Evolutionary conservation across 495 filamentous ascomycete genomes (phyloP).

Genomic region (Annulohypoxylon stygium): DNA sequence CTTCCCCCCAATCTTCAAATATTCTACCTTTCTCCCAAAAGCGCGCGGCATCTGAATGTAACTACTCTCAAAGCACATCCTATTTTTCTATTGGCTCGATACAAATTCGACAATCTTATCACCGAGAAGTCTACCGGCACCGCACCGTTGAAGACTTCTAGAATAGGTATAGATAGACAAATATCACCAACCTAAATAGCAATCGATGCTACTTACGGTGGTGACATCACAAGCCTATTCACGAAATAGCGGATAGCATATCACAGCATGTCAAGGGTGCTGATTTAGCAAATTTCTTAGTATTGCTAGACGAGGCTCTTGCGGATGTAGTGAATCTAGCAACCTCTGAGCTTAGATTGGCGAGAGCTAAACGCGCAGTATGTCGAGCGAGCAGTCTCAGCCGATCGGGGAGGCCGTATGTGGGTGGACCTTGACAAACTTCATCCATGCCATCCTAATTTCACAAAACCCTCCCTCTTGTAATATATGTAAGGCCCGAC

Average conservation of each 20-base stretch:
- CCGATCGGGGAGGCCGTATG: conserved; percentile 13
- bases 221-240: not conserved
- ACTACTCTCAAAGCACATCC: conserved; percentile 12
- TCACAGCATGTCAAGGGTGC: not conserved
- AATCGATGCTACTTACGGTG: not conserved
- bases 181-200: conserved; percentile 3
- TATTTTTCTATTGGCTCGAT: conserved; percentile 25
- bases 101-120: conserved; percentile 2
- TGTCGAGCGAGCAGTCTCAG: conserved; percentile 15
- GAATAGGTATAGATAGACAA: conserved; percentile 19
- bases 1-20: conserved; percentile 4
- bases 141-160: conserved; percentile 15
- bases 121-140: not conserved
- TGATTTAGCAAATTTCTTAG: conserved; percentile 19
- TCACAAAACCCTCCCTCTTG: conserved; percentile 6
- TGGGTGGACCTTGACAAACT: conserved; percentile 8
- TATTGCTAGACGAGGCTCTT: conserved; percentile 14
- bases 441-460: not conserved
- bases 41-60: conserved; percentile 38
- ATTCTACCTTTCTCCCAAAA: conserved; percentile 4
- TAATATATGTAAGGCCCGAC: conserved; percentile 27
- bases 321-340: conserved; percentile 9
- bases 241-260: not conserved
- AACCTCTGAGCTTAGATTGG: conserved; percentile 3
- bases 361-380: conserved; percentile 21